A percentile compares a stretch with the other conserved stretches of the same genome.
phyloP scores from a whole-genome alignment of 1,139 yeast genomes.

The Hyphopichia khmerensis region DNA sequence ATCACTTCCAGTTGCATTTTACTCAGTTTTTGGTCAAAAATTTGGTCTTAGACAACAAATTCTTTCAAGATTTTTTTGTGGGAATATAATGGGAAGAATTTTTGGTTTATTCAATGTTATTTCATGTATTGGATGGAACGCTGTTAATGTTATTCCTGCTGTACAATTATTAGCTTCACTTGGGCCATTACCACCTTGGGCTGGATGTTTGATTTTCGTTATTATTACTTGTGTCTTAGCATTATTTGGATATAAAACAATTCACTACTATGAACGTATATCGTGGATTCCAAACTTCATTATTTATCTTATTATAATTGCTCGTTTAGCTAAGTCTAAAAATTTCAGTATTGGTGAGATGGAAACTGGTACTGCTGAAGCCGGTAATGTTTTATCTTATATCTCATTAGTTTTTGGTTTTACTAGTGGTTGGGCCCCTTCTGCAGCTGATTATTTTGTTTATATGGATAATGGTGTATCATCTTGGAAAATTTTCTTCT shows the following conservation, averaged over 20 bases:
- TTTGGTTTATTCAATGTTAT: constrained; percentile 39
- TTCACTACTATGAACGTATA: constrained; percentile 28
- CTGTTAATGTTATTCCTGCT: constrained; percentile 74
- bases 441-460: constrained; percentile 31
- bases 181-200: constrained; percentile 32
- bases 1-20: constrained; percentile 31
- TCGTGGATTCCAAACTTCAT: constrained; percentile 29
- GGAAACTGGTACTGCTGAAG: constrained; percentile 40
- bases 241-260: constrained; percentile 27
- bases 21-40: constrained; percentile 28
- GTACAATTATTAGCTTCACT: constrained; percentile 27
- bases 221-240: constrained; percentile 24
- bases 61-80: constrained; percentile 29
- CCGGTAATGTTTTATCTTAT: constrained; percentile 28
- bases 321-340: constrained; percentile 20
- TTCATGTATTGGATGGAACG: constrained; percentile 96
- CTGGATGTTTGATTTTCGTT: constrained; percentile 31
- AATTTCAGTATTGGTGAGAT: constrained; percentile 21
- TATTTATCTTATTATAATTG: constrained; percentile 26
- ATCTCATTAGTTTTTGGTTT: constrained; percentile 29
- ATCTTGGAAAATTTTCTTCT: constrained; percentile 23
- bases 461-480: constrained; percentile 25
- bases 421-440: constrained; percentile 31
- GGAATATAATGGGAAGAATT: constrained; percentile 29
- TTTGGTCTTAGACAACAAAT: constrained; percentile 36